Base-by-base conservation (phyloP, 1,284 basidiomycete genomes). In the Cutaneotrichosporon cavernicola region DNA sequence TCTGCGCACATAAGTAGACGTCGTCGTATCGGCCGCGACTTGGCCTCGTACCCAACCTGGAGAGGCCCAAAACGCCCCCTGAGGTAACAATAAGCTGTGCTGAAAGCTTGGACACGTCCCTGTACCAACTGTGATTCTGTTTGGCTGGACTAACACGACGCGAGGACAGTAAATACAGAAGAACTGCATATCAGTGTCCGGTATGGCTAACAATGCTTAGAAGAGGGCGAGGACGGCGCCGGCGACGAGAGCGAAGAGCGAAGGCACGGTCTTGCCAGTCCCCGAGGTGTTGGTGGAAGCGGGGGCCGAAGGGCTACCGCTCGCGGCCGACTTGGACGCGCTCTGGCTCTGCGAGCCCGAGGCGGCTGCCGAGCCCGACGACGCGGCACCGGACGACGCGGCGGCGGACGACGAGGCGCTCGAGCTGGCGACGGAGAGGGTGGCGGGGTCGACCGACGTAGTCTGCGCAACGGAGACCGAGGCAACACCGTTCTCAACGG, bases 401-500 rank as follows among this genome's bases (percentile, higher is more conserved):
- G 43, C 38, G 53, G 56, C n/a, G n/a, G n/a, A n/a, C n/a, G n/a
- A n/a, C n/a, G 60, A 30, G 75, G 73, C 77, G 14, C 66, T 62
- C 31, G 71, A 73, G 66, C 82, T 79, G 16, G 77, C 64, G 10
- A 73, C 53, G 13, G 56, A 18, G 30, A 62, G 38, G 10, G 61
- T 62, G 26, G 56, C 26, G 21, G 50, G 34, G 61, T 62, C 56
- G 32, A 62, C 61, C 13, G 61, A 49, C 31, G 5, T 2, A 56
- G 61, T 62, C 43, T 40, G 6, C 10, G 22, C 5, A 4, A 53
- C 46, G 8, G 55, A 38, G 22, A 86, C 74, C 50, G 85, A 81
- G 30, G 86, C 87, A 16, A 85, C 82, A 38, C 89, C 89, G 73
- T 86, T 85, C 76, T 90, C 85, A 69, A 91, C 90, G n/a, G 84